A percentile compares a stretch with the other conserved stretches of the same genome.
Evolutionary conservation across 108 stramenopile genomes (phyloP).

Genomic region (Parmales sp.): DNA sequence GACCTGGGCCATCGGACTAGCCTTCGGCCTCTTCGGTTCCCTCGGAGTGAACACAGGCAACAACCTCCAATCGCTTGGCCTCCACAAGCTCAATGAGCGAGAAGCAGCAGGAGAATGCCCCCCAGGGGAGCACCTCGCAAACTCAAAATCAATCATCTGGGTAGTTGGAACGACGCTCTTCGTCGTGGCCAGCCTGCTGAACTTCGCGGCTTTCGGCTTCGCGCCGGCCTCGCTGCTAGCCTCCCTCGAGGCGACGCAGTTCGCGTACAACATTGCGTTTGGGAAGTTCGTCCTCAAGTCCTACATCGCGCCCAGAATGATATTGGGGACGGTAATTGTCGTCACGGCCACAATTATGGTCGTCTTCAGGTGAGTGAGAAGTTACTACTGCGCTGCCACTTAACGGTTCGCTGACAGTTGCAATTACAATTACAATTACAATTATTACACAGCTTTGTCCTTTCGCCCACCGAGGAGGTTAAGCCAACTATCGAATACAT

Average conservation of each 20-base stretch:
- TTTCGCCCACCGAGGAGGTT: no score
- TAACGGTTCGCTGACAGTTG: no score
- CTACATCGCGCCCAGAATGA: slow-evolving; percentile 19
- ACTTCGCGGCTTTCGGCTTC: slow-evolving; percentile 36
- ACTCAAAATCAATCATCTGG: slow-evolving; percentile 11
- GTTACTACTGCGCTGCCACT: no score
- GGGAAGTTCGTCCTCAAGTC: slow-evolving; percentile 18
- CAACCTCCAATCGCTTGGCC: slow-evolving; percentile 30
- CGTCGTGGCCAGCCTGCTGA: slow-evolving; percentile 24
- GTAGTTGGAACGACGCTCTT: slow-evolving; percentile 20
- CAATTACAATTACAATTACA: no score
- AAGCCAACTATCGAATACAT: no score
- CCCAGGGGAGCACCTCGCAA: not conserved
- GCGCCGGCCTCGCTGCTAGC: slow-evolving; percentile 38
- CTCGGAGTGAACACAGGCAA: slow-evolving; percentile 36
- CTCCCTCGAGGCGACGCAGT: slow-evolving; percentile 38
- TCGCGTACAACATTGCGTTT: slow-evolving; percentile 34
- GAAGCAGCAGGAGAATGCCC: no score
- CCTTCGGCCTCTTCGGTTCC: slow-evolving; percentile 34
- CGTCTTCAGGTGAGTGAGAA: not conserved
- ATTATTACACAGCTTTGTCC: no score
- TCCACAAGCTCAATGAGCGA: not conserved
- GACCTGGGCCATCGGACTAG: slow-evolving; percentile 15
- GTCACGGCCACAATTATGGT: slow-evolving; percentile 15
- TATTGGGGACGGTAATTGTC: slow-evolving; percentile 22